phyloP scores from a whole-genome alignment of 2,329 filamentous ascomycete species.

The Talaromyces sp. region DNA sequence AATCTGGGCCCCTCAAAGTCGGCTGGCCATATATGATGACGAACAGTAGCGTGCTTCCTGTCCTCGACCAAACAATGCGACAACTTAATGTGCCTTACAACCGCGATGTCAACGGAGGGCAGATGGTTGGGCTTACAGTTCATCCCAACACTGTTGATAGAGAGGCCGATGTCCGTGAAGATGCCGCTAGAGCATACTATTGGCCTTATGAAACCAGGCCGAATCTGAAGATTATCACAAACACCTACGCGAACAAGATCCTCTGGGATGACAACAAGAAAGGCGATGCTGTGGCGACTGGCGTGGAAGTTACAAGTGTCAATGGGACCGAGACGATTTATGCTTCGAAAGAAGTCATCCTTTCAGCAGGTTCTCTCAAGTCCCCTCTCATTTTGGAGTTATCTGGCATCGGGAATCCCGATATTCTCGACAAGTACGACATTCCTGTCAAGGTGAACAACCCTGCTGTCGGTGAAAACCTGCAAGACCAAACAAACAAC shows the following conservation, averaged over 20 bases:
- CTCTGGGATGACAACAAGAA: constrained; percentile 36
- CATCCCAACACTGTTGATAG: constrained; percentile 48
- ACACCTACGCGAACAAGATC: constrained; percentile 46
- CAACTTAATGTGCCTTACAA: constrained; percentile 44
- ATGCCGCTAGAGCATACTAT: constrained; percentile 54
- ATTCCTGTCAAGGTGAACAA: constrained; percentile 33
- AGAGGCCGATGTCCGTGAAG: constrained; percentile 44
- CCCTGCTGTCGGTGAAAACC: constrained; percentile 51
- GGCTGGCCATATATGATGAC: constrained; percentile 29
- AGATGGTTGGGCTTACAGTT: constrained; percentile 48
- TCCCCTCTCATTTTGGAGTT: constrained; percentile 62
- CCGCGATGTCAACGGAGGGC: constrained; percentile 49
- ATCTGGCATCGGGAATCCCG: constrained; percentile 59
- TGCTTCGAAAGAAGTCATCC: constrained; percentile 56
- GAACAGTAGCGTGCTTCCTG: constrained; percentile 27
- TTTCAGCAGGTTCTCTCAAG: constrained; percentile 61
- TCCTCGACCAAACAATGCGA: constrained; percentile 44
- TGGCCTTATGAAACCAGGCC: constrained; percentile 45
- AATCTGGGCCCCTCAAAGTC: constrained; percentile 33
- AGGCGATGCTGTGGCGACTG: constrained; percentile 27
- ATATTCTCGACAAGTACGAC: constrained; percentile 29
- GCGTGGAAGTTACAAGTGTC: constrained; percentile 31
- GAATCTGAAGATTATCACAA: constrained; percentile 50
- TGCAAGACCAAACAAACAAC: constrained; percentile 49
- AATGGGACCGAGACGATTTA: constrained; percentile 30